phyloP scores from a whole-genome alignment of 1,284 basidiomycete genomes.

The Porodaedalea pini region DNA sequence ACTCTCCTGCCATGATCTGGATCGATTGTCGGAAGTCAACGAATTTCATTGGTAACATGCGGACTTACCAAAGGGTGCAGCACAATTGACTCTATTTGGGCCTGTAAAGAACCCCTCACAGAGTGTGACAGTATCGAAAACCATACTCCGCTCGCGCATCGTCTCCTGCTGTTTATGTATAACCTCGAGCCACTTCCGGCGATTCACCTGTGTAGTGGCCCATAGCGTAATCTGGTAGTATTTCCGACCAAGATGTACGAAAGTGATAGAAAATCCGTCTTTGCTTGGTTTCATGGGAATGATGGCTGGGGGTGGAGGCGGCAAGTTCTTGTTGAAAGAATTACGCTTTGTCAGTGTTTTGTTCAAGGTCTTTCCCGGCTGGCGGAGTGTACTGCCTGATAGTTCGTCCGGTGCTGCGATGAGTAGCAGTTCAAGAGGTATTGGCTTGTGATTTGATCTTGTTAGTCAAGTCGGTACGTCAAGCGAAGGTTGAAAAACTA shows the following conservation, averaged over 20 bases:
- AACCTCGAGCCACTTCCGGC: conserved; percentile 93
- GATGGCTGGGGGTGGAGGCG: conserved; percentile 40
- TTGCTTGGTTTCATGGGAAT: conserved; percentile 52
- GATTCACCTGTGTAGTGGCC: conserved; percentile 82
- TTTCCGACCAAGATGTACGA: conserved; percentile 90
- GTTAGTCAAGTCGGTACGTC: background rate
- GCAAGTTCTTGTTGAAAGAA: conserved; percentile 49
- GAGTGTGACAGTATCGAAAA: conserved; percentile 85
- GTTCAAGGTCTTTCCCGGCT: conserved; percentile 18
- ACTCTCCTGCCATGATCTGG: conserved; percentile 81
- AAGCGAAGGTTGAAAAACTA: conserved; percentile 27
- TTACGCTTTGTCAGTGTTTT: conserved; percentile 43
- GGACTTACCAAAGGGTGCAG: conserved; percentile 86
- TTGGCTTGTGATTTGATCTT: conserved; percentile 60
- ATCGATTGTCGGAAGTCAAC: conserved; percentile 9
- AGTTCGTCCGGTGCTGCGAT: conserved; percentile 78
- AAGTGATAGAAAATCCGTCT: conserved; percentile 89
- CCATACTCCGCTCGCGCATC: conserved; percentile 79
- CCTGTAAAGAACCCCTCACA: conserved; percentile 88
- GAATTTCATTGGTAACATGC: background rate
- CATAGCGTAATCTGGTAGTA: conserved; percentile 92
- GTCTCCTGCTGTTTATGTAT: conserved; percentile 88
- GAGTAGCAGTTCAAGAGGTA: conserved; percentile 91
- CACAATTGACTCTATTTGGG: conserved; percentile 85
- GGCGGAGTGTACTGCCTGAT: conserved; percentile 6